phyloP scores from a whole-genome alignment of 2,329 filamentous ascomycete genomes.

The Penicillium italicum region DNA sequence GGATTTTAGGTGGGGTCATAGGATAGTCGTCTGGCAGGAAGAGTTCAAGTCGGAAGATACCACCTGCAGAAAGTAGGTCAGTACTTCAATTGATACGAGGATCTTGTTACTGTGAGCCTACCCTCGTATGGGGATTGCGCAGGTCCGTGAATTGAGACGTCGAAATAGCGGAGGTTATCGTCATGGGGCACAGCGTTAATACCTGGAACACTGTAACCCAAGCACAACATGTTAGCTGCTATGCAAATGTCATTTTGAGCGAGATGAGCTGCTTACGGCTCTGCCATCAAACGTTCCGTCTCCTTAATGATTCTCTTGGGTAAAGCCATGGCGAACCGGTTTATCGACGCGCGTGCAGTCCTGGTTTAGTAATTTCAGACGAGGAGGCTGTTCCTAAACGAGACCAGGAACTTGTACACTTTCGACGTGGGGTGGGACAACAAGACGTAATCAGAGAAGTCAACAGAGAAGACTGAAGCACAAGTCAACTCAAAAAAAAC shows the following conservation, averaged over 20 bases:
- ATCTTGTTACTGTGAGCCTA: constrained; percentile 34
- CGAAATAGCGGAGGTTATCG: constrained; percentile 96
- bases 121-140: constrained; percentile 93
- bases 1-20: constrained; percentile 98
- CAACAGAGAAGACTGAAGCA: not conserved
- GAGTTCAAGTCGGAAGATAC: constrained; percentile 93
- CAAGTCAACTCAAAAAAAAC: constrained; percentile 8
- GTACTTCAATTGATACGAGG: constrained; percentile 4
- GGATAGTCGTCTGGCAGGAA: constrained; percentile 98
- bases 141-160: constrained; percentile 92
- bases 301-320: constrained; percentile 98
- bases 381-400: not conserved
- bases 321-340: constrained; percentile 56
- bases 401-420: not conserved
- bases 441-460: not conserved
- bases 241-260: not conserved
- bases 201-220: constrained; percentile 70
- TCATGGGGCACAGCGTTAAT: constrained; percentile 95
- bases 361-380: not conserved
- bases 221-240: not conserved
- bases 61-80: constrained; percentile 48
- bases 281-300: constrained; percentile 92
- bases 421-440: not conserved
- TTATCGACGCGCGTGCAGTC: constrained; percentile 19
- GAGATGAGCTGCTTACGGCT: constrained; percentile 66